phyloP scores from a whole-genome alignment of 768 basidiomycete species.

The Pisolithus microcarpus region DNA sequence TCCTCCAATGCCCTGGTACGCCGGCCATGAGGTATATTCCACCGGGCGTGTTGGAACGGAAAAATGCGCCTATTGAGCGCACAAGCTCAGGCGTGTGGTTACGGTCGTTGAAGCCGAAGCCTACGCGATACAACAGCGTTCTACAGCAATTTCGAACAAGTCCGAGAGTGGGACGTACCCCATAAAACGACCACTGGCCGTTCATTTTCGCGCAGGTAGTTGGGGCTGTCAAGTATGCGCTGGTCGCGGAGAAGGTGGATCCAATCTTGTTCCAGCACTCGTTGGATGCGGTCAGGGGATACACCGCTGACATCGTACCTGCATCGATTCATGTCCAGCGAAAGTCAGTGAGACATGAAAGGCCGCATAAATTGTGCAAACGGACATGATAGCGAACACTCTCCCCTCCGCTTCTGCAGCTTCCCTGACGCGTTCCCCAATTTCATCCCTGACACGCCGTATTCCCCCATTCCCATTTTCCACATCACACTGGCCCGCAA shows the following conservation, averaged over 20 bases:
- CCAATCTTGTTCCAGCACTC: constrained; percentile 68
- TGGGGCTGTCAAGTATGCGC: constrained; percentile 60
- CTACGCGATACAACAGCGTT: constrained; percentile 24
- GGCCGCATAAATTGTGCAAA: not conserved
- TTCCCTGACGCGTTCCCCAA: constrained; percentile 62
- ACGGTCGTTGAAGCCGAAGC: constrained; percentile 60
- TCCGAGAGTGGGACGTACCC: constrained; percentile 35
- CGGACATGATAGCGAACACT: constrained; percentile 81
- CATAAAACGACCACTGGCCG: constrained; percentile 68
- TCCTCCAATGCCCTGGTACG: constrained; percentile 69
- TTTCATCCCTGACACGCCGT: constrained; percentile 59
- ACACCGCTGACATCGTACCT: constrained; percentile 85
- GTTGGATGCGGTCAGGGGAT: constrained; percentile 59
- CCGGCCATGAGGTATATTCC: constrained; percentile 73
- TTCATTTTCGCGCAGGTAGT: constrained; percentile 64
- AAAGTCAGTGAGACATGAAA: not conserved
- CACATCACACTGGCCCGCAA: constrained; percentile 58
- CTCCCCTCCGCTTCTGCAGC: constrained; percentile 76
- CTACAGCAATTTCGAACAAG: not conserved
- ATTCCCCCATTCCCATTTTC: constrained; percentile 50
- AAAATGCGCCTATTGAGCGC: constrained; percentile 44
- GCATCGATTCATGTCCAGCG: not conserved
- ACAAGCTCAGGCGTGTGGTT: constrained; percentile 58
- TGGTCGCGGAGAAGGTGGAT: constrained; percentile 56
- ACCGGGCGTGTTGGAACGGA: constrained; percentile 58